Evolutionary conservation across 768 basidiomycete species (phyloP).

Genomic region (Boletus vermiculosoides): DNA sequence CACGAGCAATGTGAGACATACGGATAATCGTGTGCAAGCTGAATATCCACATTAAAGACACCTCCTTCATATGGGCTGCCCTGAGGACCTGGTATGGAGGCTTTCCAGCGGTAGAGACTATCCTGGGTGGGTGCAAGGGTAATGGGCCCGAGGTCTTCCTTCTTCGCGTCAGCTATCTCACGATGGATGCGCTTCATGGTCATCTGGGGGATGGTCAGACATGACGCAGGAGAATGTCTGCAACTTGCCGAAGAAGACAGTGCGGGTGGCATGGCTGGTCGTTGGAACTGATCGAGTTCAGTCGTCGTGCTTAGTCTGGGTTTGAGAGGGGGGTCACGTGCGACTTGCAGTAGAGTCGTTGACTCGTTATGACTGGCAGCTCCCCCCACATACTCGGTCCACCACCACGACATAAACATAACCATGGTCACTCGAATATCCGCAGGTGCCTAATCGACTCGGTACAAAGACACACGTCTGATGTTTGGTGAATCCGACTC

Average conservation of each 20-base stretch:
- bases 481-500: slow-evolving; percentile 87
- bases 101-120: slow-evolving; percentile 71
- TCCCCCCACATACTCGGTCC: too few relatives aligned
- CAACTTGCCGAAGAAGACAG: slow-evolving; percentile 26
- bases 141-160: slow-evolving; percentile 79
- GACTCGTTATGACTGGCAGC: too few relatives aligned
- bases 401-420: background rate
- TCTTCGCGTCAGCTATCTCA: slow-evolving; percentile 76
- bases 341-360: background rate
- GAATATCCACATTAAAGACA: slow-evolving; percentile 65
- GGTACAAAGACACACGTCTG: background rate
- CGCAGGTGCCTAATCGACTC: slow-evolving; percentile 16
- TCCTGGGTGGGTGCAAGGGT: slow-evolving; percentile 63
- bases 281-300: background rate
- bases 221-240: too few relatives aligned
- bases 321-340: slow-evolving; percentile 19
- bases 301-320: background rate
- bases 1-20: slow-evolving; percentile 25
- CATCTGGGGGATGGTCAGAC: slow-evolving; percentile 37
- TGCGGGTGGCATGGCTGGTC: slow-evolving; percentile 26
- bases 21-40: slow-evolving; percentile 77
- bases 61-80: slow-evolving; percentile 84
- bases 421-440: slow-evolving; percentile 63
- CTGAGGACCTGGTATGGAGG: slow-evolving; percentile 76
- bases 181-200: slow-evolving; percentile 82